Percentiles rank a stretch among this genome's conserved stretches.
phyloP scores from a whole-genome alignment of 2,329 filamentous ascomycete genomes.

The Alternaria hordeiaustralica region DNA sequence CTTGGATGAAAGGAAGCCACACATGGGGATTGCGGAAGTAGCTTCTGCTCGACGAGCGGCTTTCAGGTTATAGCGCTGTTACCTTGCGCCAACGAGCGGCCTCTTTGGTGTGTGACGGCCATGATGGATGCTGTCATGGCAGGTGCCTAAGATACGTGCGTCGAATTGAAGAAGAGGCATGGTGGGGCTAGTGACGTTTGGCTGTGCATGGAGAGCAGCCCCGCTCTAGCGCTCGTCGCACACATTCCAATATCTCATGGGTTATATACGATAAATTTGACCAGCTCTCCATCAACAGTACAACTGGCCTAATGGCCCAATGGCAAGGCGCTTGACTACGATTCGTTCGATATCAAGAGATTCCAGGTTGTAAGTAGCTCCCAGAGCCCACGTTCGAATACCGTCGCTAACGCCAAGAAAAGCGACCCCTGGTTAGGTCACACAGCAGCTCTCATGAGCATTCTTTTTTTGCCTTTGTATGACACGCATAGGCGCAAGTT shows the following conservation, averaged over 20 bases:
- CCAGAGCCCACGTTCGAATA: background rate
- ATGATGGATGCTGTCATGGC: slow-evolving; percentile 1
- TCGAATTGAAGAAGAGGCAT: slow-evolving; percentile 6
- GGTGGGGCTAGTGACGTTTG: slow-evolving; percentile 12
- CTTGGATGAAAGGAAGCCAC: background rate
- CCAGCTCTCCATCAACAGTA: slow-evolving; percentile 1
- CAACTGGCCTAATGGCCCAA: slow-evolving; percentile 55
- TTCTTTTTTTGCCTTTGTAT: background rate
- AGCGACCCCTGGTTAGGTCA: slow-evolving; percentile 31
- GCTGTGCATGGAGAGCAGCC: background rate
- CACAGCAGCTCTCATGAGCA: background rate
- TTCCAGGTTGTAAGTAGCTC: slow-evolving; percentile 31
- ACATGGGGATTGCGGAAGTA: background rate
- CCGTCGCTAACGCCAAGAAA: background rate
- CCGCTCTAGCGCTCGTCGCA: background rate
- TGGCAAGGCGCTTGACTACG: slow-evolving; percentile 65
- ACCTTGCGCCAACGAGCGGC: no score
- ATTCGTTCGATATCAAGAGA: slow-evolving; percentile 43
- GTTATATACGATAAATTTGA: no score
- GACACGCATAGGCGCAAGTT: background rate
- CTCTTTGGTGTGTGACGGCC: background rate
- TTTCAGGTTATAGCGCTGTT: background rate
- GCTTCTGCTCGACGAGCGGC: background rate
- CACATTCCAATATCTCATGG: no score
- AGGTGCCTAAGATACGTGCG: slow-evolving; percentile 8